These are phyloP conservation scores for Raddia distichophylla DNA, from an alignment of 176 grass and related monocot genomes.

Conservation along the genomic window DNA sequence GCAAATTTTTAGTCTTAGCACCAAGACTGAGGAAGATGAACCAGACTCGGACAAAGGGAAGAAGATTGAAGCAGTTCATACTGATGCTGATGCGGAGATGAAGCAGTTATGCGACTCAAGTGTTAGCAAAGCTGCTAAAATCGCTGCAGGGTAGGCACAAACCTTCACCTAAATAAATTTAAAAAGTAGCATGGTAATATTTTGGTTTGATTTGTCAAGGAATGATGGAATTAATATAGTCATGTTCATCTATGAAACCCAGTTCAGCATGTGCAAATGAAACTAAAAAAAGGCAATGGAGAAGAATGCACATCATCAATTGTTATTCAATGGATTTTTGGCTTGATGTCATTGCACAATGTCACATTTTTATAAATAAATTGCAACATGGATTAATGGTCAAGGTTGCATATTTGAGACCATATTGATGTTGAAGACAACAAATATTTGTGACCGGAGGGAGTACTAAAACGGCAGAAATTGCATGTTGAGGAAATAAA, in stretches of 20 bases:
- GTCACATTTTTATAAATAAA: too few species aligned
- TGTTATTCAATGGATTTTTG: too few species aligned
- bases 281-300: not conserved
- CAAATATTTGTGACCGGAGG: too few species aligned
- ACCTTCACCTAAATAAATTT: slow-evolving; percentile 7
- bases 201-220: slow-evolving; percentile 34
- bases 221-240: slow-evolving; percentile 24
- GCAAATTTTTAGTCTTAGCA: slow-evolving; percentile 73
- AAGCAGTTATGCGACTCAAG: slow-evolving; percentile 82
- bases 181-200: slow-evolving; percentile 20
- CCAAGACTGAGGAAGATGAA: slow-evolving; percentile 71
- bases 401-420: too few species aligned
- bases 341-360: too few species aligned
- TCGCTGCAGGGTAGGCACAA: slow-evolving; percentile 81
- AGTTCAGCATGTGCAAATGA: not conserved
- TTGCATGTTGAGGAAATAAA: slow-evolving; percentile 16
- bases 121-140: slow-evolving; percentile 94
- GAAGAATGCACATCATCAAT: slow-evolving; percentile 18
- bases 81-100: slow-evolving; percentile 78
- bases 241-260: slow-evolving; percentile 3
- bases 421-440: too few species aligned
- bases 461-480: not conserved
- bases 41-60: slow-evolving; percentile 84
- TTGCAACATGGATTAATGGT: too few species aligned
- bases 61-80: slow-evolving; percentile 65